Base-by-base conservation (phyloP, 129 eudicot genomes). In the Kitagawia praeruptora region DNA sequence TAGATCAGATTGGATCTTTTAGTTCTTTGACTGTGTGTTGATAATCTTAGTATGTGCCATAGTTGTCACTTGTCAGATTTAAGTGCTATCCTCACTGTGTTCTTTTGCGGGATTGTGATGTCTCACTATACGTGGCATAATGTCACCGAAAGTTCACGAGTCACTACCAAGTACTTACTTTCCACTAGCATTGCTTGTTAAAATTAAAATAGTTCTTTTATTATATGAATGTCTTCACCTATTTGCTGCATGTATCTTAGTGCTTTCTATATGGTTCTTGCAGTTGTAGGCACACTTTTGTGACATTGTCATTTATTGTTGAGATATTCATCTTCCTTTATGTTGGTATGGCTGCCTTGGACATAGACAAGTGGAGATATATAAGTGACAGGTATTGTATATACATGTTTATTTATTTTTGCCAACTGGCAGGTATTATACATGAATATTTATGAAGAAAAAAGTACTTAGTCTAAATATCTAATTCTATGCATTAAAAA, bases 51-150 rank as follows among this genome's bases (percentile, higher is more conserved):
- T 34, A n/a, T 70, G 31, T 80, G 39, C 63, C 81, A 90, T 93
- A 93, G 98, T 83, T 93, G 80, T n/a, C n/a, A n/a, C n/a, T n/a
- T n/a, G n/a, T 88, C 86, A 77, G 58, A 84, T 77, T 76, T 93
- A 51, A 93, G 98, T 75, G 98, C 87, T 44, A 93, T 93, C 81
- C 93, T 93, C 54, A 93, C 98, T 41, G 98, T 93, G 37, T 93
- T 93, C 87, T 93, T 93, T 79, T 93, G 96, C 49, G 98, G 98
- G 47, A 90, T 93, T 74, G 98, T 93, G 74, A 93, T 93, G 98
- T 93, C 98, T 1, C 98, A 93, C 80, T 93, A 93, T 85, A 93
- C 98, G 3, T 93, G 98, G 98, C 98, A 93, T 80, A 93, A 93
- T 84, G 96, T 93, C 76, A 93, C 96, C 5, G 96, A 93, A 78